Base-by-base conservation (phyloP, 2,329 filamentous ascomycete species). In the Colletotrichum musicola region DNA sequence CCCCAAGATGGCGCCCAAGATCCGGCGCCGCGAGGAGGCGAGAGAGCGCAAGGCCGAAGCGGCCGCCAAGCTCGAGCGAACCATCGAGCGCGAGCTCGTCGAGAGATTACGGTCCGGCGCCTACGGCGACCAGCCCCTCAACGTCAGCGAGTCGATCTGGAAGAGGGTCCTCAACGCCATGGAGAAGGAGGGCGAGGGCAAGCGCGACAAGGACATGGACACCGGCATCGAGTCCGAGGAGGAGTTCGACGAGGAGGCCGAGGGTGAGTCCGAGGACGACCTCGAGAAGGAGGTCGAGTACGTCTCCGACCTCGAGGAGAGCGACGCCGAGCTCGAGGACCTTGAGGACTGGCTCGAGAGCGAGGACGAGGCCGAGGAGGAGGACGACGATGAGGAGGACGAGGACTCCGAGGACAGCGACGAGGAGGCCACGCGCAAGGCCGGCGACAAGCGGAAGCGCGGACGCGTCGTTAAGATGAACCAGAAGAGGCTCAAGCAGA, bases 81-180 rank as follows among this genome's bases (percentile, higher is more conserved):
- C 94, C 7, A 98, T 99, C 80, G 96, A 99, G 86, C 87, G 96
- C 63, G 95, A 98, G 82, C 86, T 99, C 73, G 92, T 99, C 74
- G 94, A 98, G 81, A 87, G 96, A 74, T 83, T 99, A 80, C 88
- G 95, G 72, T 95, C 94, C 77, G 96, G 96, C 53, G 95, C 95
- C 3, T 98, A 99, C 80, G 96, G 96, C 62, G 95, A 98, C 75
- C 90, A 93, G 78, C 96, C 96, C 49, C 85, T 99, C 72, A 99
- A 99, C 78, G 95, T 97, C 59, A 96, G 97, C 80, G 94, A 98
- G 79, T 87, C 89, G 14, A 94, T 99, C 70, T 99, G 96, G 96
- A 97, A 97, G 88, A 97, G 95, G 87, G 96, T 99, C 7, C 89
- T 99, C 74, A 90, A 91, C 70, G 94, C 94, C 4, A 86, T 99